These are phyloP conservation scores for Musa troglodytarum DNA, from an alignment of 176 grass and related monocot genomes.

Conservation along the genomic window DNA sequence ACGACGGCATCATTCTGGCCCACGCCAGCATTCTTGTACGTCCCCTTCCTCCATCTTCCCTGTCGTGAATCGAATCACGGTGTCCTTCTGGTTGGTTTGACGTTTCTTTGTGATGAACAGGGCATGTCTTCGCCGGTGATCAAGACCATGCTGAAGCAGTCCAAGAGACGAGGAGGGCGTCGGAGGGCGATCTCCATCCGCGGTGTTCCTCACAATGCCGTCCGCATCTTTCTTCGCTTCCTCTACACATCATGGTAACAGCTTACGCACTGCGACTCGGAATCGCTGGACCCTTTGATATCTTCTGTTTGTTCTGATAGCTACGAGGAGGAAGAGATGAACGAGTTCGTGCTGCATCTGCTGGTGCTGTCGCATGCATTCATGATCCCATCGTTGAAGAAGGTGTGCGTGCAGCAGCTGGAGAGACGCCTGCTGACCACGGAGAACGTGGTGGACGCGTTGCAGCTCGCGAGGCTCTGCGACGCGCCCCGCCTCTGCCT, in stretches of 20 bases:
- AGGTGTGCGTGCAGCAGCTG: slow-evolving; percentile 39
- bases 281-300: neutral
- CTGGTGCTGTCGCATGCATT: slow-evolving; percentile 61
- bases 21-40: slow-evolving; percentile 40
- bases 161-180: slow-evolving; percentile 16
- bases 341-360: slow-evolving; percentile 47
- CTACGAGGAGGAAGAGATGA: slow-evolving; percentile 65
- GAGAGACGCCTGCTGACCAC: slow-evolving; percentile 41
- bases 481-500: slow-evolving; percentile 56
- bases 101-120: slow-evolving; percentile 6
- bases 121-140: slow-evolving; percentile 51
- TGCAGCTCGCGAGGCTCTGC: slow-evolving; percentile 62
- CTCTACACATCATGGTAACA: slow-evolving; percentile 67
- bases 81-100: too few species aligned
- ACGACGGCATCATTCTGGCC: slow-evolving; percentile 17
- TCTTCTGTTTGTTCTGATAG: slow-evolving; percentile 16
- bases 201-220: slow-evolving; percentile 43
- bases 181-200: slow-evolving; percentile 30
- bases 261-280: neutral
- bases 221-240: slow-evolving; percentile 60
- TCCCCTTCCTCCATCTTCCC: too few species aligned
- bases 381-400: slow-evolving; percentile 50
- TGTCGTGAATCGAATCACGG: too few species aligned
- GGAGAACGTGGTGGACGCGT: slow-evolving; percentile 70
- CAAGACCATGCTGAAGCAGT: slow-evolving; percentile 36